phyloP scores from a whole-genome alignment of 208 protist species.

The Crithidia brevicula region DNA sequence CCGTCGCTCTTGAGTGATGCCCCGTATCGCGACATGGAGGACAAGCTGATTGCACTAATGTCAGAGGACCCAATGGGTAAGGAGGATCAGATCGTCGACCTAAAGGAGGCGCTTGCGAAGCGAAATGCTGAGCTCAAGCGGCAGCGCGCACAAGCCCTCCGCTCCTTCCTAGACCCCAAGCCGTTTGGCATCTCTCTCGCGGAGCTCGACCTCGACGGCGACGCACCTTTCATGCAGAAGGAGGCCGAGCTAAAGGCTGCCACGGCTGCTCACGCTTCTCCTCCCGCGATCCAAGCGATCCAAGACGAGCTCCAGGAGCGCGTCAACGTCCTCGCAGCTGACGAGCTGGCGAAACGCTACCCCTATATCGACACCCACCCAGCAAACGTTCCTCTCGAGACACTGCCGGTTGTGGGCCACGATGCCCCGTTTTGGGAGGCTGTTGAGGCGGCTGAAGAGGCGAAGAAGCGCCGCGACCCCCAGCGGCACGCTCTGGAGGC shows the following conservation, averaged over 20 bases:
- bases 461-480: not conserved
- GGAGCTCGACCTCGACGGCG: slow-evolving; percentile 43
- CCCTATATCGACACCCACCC: slow-evolving; percentile 37
- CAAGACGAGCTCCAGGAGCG: slow-evolving; percentile 44
- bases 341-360: slow-evolving; percentile 34
- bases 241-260: slow-evolving; percentile 29
- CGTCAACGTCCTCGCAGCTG: slow-evolving; percentile 52
- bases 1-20: slow-evolving; percentile 42
- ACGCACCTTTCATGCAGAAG: slow-evolving; percentile 36
- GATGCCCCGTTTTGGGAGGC: slow-evolving; percentile 40
- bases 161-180: slow-evolving; percentile 45
- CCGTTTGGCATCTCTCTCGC: slow-evolving; percentile 47
- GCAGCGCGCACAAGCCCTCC: slow-evolving; percentile 26
- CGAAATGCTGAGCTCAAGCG: slow-evolving; percentile 39
- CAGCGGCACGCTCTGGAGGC: slow-evolving; percentile 16
- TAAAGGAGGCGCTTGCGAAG: slow-evolving; percentile 50
- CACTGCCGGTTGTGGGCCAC: slow-evolving; percentile 25
- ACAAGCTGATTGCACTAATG: slow-evolving; percentile 43
- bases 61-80: slow-evolving; percentile 41
- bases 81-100: slow-evolving; percentile 38
- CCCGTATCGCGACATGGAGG: slow-evolving; percentile 55
- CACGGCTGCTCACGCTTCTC: not conserved
- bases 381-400: slow-evolving; percentile 29
- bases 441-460: slow-evolving; percentile 19
- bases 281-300: slow-evolving; percentile 6